phyloP scores from a whole-genome alignment of 1,139 yeast genomes.

The Sugiyamaella novakii region DNA sequence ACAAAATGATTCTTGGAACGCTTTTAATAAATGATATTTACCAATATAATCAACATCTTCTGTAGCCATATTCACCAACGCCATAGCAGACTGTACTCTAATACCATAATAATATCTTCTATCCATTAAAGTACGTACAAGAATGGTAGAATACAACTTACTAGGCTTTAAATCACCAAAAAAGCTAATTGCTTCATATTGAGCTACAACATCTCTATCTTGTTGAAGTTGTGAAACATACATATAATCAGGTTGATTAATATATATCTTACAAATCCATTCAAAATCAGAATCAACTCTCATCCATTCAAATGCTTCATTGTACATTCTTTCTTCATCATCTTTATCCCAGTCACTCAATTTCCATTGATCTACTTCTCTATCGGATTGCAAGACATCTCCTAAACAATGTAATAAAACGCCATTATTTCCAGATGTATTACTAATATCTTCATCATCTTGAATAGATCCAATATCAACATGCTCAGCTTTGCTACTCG shows the following conservation, averaged over 20 bases:
- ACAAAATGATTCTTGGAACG: slow-evolving; percentile 72
- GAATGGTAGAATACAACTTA: slow-evolving; percentile 69
- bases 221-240: slow-evolving; percentile 89
- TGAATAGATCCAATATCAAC: slow-evolving; percentile 28
- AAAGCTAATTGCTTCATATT: slow-evolving; percentile 75
- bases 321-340: slow-evolving; percentile 66
- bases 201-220: slow-evolving; percentile 97
- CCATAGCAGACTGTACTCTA: slow-evolving; percentile 81
- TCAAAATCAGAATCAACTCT: slow-evolving; percentile 96
- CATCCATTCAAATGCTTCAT: slow-evolving; percentile 97
- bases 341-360: slow-evolving; percentile 72
- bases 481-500: slow-evolving; percentile 29
- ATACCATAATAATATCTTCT: slow-evolving; percentile 85
- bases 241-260: slow-evolving; percentile 95
- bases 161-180: slow-evolving; percentile 68
- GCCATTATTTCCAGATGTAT: slow-evolving; percentile 35
- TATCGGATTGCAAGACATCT: slow-evolving; percentile 63
- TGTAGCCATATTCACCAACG: slow-evolving; percentile 67
- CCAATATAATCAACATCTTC: slow-evolving; percentile 70
- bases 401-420: slow-evolving; percentile 68
- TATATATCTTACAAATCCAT: slow-evolving; percentile 83
- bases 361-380: slow-evolving; percentile 71
- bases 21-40: slow-evolving; percentile 66
- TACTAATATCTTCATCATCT: slow-evolving; percentile 16
- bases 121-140: slow-evolving; percentile 83